Percentiles rank a stretch among this genome's conserved stretches.
Evolutionary conservation across 306 rosid genomes (phyloP).

Genomic region (Prinsepia uniflora): DNA sequence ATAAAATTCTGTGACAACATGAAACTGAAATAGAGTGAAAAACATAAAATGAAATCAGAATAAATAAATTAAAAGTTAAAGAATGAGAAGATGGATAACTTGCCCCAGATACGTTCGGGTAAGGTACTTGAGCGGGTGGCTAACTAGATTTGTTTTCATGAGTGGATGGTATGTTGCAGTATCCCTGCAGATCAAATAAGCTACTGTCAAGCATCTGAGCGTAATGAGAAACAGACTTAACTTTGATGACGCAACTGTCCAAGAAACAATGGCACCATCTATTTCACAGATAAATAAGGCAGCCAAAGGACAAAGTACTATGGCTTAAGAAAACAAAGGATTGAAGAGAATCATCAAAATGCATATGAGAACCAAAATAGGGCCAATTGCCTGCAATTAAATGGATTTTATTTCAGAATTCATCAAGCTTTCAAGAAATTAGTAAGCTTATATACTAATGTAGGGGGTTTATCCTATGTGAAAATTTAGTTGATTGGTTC

Average conservation of each 20-base stretch:
- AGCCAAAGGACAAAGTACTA: constrained; percentile 2
- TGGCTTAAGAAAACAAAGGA: background rate
- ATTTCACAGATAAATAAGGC: background rate
- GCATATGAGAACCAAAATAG: background rate
- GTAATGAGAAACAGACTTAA: no score
- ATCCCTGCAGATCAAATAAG: constrained; percentile 53
- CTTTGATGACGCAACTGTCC: background rate
- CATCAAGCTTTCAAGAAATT: no score
- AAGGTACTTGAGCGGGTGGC: constrained; percentile 86
- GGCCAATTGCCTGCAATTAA: background rate
- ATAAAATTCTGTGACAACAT: background rate
- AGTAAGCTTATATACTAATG: no score
- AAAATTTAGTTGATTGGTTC: background rate
- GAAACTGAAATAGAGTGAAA: background rate
- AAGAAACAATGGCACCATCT: constrained; percentile 1
- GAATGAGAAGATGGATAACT: constrained; percentile 27
- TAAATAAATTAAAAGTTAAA: background rate
- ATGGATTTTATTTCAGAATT: background rate
- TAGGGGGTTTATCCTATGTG: background rate
- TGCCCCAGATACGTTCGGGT: constrained; percentile 77
- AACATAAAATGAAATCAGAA: constrained; percentile 2
- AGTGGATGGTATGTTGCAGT: constrained; percentile 72
- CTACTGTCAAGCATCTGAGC: constrained; percentile 7
- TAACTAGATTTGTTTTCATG: constrained; percentile 74
- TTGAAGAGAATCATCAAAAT: background rate